Conservation (phyloP, 1,284 basidiomycete genomes). For the Rhodotorula sp. region DNA sequence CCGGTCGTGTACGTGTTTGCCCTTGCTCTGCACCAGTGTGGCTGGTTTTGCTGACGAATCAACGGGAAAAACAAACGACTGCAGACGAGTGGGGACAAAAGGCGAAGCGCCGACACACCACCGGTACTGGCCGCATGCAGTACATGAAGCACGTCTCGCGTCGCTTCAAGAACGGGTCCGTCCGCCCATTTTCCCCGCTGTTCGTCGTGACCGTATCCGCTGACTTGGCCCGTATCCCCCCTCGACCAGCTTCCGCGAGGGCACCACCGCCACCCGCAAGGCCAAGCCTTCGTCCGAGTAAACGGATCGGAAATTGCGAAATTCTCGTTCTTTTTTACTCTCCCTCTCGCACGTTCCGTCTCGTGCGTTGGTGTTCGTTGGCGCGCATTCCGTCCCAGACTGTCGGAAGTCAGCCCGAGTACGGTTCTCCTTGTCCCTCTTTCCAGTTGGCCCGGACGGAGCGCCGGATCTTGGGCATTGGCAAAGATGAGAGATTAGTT, state of each 20-base stretch:
- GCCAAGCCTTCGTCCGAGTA: conserved; percentile 50
- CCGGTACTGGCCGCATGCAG: conserved; percentile 93
- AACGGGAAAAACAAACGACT: background rate
- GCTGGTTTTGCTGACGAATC: background rate
- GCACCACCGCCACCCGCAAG: conserved; percentile 61
- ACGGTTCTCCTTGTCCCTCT: too few relatives aligned
- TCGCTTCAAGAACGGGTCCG: conserved; percentile 92
- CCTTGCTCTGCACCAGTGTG: background rate
- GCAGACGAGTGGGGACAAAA: conserved; percentile 90
- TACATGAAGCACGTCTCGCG: conserved; percentile 89
- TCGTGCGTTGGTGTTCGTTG: background rate
- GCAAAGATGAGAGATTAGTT: too few relatives aligned
- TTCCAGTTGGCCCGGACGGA: too few relatives aligned
- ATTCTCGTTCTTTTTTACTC: background rate
- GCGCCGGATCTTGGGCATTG: too few relatives aligned
- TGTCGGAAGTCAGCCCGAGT: background rate
- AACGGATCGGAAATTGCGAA: conserved; percentile 19
- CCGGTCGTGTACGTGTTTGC: conserved; percentile 63
- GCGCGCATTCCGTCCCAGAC: background rate
- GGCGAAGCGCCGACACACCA: conserved; percentile 91
- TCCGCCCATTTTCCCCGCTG: background rate
- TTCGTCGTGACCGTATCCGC: background rate
- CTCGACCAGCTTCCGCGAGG: conserved; percentile 62
- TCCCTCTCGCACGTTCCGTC: background rate
- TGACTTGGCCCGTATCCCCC: background rate